Base-by-base conservation (phyloP, 148 eudicot genomes). In the Pouteria glomerata region DNA sequence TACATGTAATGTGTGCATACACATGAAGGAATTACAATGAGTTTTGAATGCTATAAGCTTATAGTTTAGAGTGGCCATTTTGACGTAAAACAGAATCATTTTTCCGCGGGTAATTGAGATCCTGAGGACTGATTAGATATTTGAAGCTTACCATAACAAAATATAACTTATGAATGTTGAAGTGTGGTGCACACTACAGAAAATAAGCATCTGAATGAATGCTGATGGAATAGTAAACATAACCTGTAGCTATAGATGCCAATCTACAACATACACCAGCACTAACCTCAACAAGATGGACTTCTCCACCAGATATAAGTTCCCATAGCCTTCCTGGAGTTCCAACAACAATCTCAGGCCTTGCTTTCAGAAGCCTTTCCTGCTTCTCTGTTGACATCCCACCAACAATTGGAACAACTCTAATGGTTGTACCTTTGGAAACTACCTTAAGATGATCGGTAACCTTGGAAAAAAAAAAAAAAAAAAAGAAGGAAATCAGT, bases 301-400 rank as follows among this genome's bases (percentile, higher is more conserved):
- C 68, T 27, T 89, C 96, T 72, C 98, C 98, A 72, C 93, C 91
- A 45, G 97, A 95, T 96, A 95, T 95, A 56, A 95, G 96, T 80
- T 95, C 96, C 98, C 98, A 95, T 50, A 95, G 82, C 82, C 98
- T 89, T 65, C 98, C 98, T 57, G 98, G 98, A 58, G 98, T 95
- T 56, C 97, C 98, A 82, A 95, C 92, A 70, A 91, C 83, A 76
- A 95, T 85, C 82, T 95, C 98, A 74, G 98, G 98, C 85, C 96
- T 81, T 70, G 81, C 75, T 84, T 77, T 88, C 78, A 95, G 73
- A 81, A 91, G 93, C 76, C 98, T 85, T 73, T 95, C 98, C 80
- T 95, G 98, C 78, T 95, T 95, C 76, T 89, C 91, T 26, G 91
- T 76, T 63, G 96, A 91, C 96, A 95, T 89, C 50, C 97, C 98